These are phyloP conservation scores for Nannochloropsis salina DNA, from an alignment of 108 stramenopile species.

Conservation along the genomic window DNA sequence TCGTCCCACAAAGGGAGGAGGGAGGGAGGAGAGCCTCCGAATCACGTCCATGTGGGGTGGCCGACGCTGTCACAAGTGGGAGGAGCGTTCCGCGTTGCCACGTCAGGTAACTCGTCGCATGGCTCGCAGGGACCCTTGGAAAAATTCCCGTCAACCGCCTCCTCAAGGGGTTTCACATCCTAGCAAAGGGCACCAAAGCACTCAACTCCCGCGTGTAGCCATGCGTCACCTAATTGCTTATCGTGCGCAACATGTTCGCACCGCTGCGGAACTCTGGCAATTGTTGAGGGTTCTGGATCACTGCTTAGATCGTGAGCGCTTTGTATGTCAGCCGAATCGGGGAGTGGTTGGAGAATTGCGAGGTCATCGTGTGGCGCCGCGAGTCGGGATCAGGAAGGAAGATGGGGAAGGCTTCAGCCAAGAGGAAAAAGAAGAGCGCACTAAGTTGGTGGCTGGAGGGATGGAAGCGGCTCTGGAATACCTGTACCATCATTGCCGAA, in stretches of 20 bases:
- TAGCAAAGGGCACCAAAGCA: not conserved
- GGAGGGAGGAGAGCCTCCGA: not conserved
- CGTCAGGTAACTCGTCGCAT: not conserved
- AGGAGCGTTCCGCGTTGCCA: not conserved
- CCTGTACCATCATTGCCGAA: not conserved
- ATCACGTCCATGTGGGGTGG: not conserved
- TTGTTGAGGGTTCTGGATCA: not conserved
- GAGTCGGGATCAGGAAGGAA: too few relatives aligned
- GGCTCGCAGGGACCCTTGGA: not conserved
- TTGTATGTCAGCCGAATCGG: too few relatives aligned
- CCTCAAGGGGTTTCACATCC: not conserved
- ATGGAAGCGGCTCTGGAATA: not conserved
- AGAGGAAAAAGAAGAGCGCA: not conserved
- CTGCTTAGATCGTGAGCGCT: not conserved
- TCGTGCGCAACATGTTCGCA: not conserved
- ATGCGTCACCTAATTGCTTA: not conserved
- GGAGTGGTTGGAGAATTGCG: too few relatives aligned
- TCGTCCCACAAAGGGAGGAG: not conserved
- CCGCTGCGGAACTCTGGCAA: not conserved
- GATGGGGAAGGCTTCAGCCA: not conserved
- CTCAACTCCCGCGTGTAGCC: not conserved
- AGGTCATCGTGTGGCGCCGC: too few relatives aligned
- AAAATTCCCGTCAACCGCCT: not conserved
- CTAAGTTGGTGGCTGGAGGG: not conserved
- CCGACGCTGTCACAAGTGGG: conserved; percentile 14